Evolutionary conservation across 257 asterid genomes (phyloP).

Genomic region (Lithospermum erythrorhizon): DNA sequence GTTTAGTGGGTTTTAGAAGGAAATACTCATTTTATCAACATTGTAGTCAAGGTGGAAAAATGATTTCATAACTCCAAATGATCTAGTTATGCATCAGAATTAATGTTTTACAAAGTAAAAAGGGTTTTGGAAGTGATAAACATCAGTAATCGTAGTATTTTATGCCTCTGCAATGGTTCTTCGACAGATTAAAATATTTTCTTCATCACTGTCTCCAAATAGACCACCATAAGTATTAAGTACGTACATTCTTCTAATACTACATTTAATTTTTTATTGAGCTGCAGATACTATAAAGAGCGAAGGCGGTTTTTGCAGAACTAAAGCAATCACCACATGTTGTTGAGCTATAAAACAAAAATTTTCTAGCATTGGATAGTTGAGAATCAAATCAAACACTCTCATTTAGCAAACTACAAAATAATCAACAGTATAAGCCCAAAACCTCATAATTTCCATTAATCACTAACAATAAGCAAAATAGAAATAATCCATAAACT

Average conservation of each 20-base stretch:
- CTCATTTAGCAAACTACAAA: not conserved
- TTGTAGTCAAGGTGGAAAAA: not conserved
- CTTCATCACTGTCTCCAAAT: not conserved
- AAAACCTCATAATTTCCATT: too few relatives aligned
- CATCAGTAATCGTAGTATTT: not conserved
- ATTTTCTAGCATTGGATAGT: too few relatives aligned
- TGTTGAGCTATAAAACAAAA: slow-evolving; percentile 29
- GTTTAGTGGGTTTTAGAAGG: too few relatives aligned
- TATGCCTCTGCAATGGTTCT: not conserved
- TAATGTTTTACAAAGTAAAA: too few relatives aligned
- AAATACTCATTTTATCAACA: too few relatives aligned
- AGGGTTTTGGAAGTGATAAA: not conserved
- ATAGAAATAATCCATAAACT: too few relatives aligned
- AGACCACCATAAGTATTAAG: not conserved
- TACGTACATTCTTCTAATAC: slow-evolving; percentile 1
- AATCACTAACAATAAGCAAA: too few relatives aligned
- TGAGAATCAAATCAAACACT: not conserved
- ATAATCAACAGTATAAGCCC: too few relatives aligned
- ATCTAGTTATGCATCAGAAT: too few relatives aligned
- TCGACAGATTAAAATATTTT: not conserved
- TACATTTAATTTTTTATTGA: too few relatives aligned
- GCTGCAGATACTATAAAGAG: slow-evolving; percentile 74
- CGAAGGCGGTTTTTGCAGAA: slow-evolving; percentile 80
- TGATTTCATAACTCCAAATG: not conserved
- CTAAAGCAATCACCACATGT: slow-evolving; percentile 46